These are phyloP conservation scores for Letharia lupina DNA, from an alignment of 495 filamentous ascomycete genomes.

Conservation along the genomic window DNA sequence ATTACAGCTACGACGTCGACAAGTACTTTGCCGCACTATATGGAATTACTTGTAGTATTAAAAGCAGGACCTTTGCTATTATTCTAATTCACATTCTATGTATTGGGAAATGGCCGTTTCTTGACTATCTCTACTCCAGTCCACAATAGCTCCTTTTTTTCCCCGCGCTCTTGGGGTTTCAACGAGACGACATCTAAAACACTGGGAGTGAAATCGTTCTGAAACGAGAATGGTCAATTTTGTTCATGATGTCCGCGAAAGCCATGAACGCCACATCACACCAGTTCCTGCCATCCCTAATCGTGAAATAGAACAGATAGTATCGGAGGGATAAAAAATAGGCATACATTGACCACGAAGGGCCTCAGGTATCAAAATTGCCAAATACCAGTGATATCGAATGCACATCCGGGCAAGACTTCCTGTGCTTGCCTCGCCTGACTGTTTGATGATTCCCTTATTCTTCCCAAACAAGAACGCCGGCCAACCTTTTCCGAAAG, in stretches of 20 bases:
- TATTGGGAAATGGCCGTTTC: not conserved
- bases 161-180: not conserved
- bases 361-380: not conserved
- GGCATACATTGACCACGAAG: not conserved
- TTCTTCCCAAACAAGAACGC: not conserved
- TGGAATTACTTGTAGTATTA: not conserved
- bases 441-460: not conserved
- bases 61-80: not conserved
- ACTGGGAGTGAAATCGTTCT: not conserved
- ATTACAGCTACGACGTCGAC: not conserved
- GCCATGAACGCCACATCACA: slow-evolving; percentile 11
- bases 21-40: not conserved
- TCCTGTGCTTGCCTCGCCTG: slow-evolving; percentile 1
- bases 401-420: slow-evolving; percentile 1
- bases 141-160: not conserved
- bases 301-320: not conserved
- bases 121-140: not conserved
- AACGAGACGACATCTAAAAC: not conserved
- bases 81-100: not conserved
- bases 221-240: slow-evolving; percentile 5
- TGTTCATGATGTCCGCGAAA: not conserved
- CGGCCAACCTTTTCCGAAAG: not conserved
- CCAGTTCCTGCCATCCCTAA: not conserved
- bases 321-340: not conserved
- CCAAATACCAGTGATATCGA: slow-evolving; percentile 14